A percentile compares a stretch with the other conserved stretches of the same genome.
Evolutionary conservation across 73 alveolate genomes (phyloP).

Genomic region (Breviolum minutum): DNA sequence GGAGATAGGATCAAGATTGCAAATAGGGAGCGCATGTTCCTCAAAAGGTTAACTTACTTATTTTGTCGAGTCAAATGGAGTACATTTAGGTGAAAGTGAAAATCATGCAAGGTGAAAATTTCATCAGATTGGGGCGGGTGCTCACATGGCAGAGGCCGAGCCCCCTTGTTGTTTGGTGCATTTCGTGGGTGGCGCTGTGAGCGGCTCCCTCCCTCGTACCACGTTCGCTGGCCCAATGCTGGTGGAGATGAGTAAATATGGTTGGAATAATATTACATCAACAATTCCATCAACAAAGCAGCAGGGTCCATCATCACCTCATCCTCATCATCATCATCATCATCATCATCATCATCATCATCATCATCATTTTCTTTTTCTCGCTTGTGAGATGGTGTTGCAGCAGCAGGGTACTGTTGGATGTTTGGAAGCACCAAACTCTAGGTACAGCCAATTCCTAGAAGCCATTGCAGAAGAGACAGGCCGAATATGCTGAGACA

Average conservation of each 20-base stretch:
- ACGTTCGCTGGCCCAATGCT: neutral
- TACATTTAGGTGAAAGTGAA: too few species aligned
- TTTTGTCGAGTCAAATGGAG: too few species aligned
- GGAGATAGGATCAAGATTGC: neutral
- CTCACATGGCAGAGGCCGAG: neutral
- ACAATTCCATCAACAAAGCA: neutral
- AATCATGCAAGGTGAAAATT: too few species aligned
- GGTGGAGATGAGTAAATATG: neutral
- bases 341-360: too few species aligned
- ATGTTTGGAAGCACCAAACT: neutral
- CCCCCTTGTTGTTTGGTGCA: constrained; percentile 31
- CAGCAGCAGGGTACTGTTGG: neutral
- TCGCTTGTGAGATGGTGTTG: neutral
- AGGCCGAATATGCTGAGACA: neutral
- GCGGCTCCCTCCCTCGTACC: constrained; percentile 25
- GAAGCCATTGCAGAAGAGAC: constrained; percentile 40
- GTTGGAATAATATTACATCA: neutral
- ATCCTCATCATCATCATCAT: too few species aligned
- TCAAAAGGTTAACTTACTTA: too few species aligned
- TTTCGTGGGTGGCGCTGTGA: constrained; percentile 17
- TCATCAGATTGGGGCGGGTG: neutral
- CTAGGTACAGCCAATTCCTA: constrained; percentile 10
- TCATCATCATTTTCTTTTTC: too few species aligned
- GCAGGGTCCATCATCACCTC: neutral
- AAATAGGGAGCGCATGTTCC: too few species aligned